Evolutionary conservation across 2,329 filamentous ascomycete species (phyloP), one percentile per base, ranked within the genome.

Genomic region (Parastagonospora nodorum): DNA sequence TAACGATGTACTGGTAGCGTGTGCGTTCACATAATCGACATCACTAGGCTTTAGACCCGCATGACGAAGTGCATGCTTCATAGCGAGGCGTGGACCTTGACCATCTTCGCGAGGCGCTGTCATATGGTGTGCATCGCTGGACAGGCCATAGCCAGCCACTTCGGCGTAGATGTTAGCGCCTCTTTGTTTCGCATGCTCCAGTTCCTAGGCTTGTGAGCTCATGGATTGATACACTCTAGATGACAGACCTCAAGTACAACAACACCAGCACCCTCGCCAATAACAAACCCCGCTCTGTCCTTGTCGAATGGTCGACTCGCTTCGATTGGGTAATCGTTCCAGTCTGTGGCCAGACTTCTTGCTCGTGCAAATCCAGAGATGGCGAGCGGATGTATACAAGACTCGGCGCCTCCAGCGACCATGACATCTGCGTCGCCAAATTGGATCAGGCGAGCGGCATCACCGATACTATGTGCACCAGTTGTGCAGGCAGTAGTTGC

Each of bases 401-500:
- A 92, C 74, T 99, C 94, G 8, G 93, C 86, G 27, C 93, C 93
- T 36, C 94, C 94, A n/a, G 94, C 92, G 8, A 99, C 77, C 92
- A 99, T 97, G 47, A 97, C 88, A 72, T 96, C 84, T 39, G 93
- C 93, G 70, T 97, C 93, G 6, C 92, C 92, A 67, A 87, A 87
- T n/a, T 88, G 84, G 55, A 99, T 93, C 70, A 97, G 90, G 14
- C 93, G 86, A n/a, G 89, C 87, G 5, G 94, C 94, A 72, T 99
- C 94, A 14, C 93, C 94, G 42, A 99, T 87, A 1, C 92, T 92
- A 76, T 99, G 94, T 1, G 93, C 90, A 9, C 94, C 94, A 0
- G 94, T 99, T 0, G 94, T 97, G 72, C 94, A 99, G 50, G 94
- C 94, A 10, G 94, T 99, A 0, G 93, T 96, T 33, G 85, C 91